These are phyloP conservation scores for Martensiomyces pterosporus DNA, from an alignment of 192 early-diverging fungal species.

Conservation along the genomic window DNA sequence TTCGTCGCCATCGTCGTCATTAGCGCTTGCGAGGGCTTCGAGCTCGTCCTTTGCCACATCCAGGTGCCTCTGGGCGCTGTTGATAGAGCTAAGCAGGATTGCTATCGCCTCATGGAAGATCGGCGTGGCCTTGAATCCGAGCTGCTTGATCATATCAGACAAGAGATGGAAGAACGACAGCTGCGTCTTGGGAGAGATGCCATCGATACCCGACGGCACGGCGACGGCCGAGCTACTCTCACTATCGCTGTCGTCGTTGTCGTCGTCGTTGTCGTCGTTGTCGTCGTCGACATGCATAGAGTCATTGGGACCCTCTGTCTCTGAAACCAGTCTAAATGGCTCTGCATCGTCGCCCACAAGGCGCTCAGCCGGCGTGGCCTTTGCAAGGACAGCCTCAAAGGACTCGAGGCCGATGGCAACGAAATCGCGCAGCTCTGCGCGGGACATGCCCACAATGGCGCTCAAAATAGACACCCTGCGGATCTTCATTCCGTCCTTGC, in stretches of 20 bases:
- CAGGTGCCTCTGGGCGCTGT: slow-evolving; percentile 58
- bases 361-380: slow-evolving; percentile 34
- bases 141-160: slow-evolving; percentile 79
- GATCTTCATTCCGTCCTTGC: slow-evolving; percentile 63
- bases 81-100: slow-evolving; percentile 70
- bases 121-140: slow-evolving; percentile 68
- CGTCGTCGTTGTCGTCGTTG: slow-evolving; percentile 23
- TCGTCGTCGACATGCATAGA: slow-evolving; percentile 10
- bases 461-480: slow-evolving; percentile 80
- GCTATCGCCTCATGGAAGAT: slow-evolving; percentile 68
- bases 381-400: slow-evolving; percentile 50
- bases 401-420: slow-evolving; percentile 80
- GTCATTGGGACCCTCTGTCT: background rate
- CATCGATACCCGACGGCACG: slow-evolving; percentile 14
- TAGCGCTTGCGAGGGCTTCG: slow-evolving; percentile 12
- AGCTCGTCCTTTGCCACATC: slow-evolving; percentile 40
- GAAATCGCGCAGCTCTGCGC: slow-evolving; percentile 65
- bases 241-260: background rate
- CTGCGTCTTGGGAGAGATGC: slow-evolving; percentile 54
- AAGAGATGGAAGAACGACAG: slow-evolving; percentile 76
- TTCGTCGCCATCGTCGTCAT: slow-evolving; percentile 18
- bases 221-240: background rate
- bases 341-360: slow-evolving; percentile 29
- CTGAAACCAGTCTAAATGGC: slow-evolving; percentile 34
- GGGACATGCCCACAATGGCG: slow-evolving; percentile 66